Base-by-base conservation (phyloP, 176 grass and related monocot genomes). In the Oryza officinalis region DNA sequence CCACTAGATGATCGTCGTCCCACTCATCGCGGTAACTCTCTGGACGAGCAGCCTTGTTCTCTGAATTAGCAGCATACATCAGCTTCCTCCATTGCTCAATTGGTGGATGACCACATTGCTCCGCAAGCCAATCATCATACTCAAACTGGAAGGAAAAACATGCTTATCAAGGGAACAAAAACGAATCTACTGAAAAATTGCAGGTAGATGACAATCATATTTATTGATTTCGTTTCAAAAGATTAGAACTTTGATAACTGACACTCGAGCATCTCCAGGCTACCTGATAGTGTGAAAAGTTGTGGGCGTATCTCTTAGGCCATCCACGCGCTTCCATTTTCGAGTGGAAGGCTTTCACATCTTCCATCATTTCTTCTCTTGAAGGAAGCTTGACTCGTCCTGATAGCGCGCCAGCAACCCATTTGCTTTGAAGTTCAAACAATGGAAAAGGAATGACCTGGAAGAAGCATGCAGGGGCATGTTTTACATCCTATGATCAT, bases 381-480 rank as follows among this genome's bases (percentile, higher is more conserved):
- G 91, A 83, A 40, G 93, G 93, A 30, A 95, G 89, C 22, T 76
- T 33, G 14, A 94, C 87, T 31, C 78, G 77, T 65, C 89, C 91
- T 1, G 96, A 95, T 65, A 98, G 77, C 87, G 87, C 65, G 67
- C 91, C 71, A 2, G 96, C 89, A 18, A 94, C 87, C 96, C 96
- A 98, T 76, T 99, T 99, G 86, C 93, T 94, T 86, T 96, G 96
- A 22, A 99, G 91, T 84, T 96, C 91, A 93, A 89, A 71, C n/a
- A 96, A 67, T 0, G 89, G 93, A 61, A 96, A 96, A 54, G 93
- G 93, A 71, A 88, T 64, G 31, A 92, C 82, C 96, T 98, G 80
- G 17, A 87, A 32, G 6, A 40, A 72, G 72, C 27, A 86, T 22
- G 60, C 8, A 13, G 17, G 2, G 2, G 0, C 30, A 65, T 8